These are phyloP conservation scores for Pythium apleroticum DNA, from an alignment of 352 stramenopile genomes.

Conservation along the genomic window DNA sequence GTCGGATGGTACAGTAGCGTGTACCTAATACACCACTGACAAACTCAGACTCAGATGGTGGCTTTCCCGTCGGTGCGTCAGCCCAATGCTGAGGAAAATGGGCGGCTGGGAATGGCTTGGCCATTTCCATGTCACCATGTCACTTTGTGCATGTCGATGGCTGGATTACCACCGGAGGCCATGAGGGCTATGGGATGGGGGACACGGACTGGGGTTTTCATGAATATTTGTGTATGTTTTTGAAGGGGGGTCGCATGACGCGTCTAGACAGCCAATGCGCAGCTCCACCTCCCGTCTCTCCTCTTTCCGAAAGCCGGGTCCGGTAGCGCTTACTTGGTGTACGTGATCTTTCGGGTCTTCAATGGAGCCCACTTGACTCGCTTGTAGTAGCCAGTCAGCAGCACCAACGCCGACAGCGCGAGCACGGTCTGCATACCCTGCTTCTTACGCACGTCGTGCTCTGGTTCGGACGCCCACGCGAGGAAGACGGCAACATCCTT, in stretches of 20 bases:
- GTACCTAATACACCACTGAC: constrained; percentile 9
- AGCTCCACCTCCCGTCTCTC: constrained; percentile 24
- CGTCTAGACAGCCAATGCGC: constrained; percentile 29
- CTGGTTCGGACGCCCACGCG: constrained; percentile 95
- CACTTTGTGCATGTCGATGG: not conserved
- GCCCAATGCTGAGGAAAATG: constrained; percentile 18
- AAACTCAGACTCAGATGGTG: not conserved
- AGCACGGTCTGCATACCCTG: constrained; percentile 94
- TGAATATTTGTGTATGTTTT: constrained; percentile 26
- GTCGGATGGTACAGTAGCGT: constrained; percentile 6
- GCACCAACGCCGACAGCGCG: constrained; percentile 88
- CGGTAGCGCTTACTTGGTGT: constrained; percentile 89
- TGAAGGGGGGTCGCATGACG: constrained; percentile 21
- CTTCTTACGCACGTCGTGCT: constrained; percentile 98
- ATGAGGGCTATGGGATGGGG: too few species aligned
- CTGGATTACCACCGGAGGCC: not conserved
- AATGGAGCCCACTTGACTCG: constrained; percentile 96
- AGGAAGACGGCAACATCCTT: constrained; percentile 98
- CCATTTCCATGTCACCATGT: not conserved
- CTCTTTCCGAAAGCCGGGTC: constrained; percentile 14
- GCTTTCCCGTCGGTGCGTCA: not conserved
- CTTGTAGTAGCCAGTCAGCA: constrained; percentile 98
- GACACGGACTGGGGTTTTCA: constrained; percentile 16
- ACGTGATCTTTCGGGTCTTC: constrained; percentile 98
- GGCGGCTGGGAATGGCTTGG: constrained; percentile 15